phyloP scores from a whole-genome alignment of 2,329 filamentous ascomycete species.

The Penicillium sp. region DNA sequence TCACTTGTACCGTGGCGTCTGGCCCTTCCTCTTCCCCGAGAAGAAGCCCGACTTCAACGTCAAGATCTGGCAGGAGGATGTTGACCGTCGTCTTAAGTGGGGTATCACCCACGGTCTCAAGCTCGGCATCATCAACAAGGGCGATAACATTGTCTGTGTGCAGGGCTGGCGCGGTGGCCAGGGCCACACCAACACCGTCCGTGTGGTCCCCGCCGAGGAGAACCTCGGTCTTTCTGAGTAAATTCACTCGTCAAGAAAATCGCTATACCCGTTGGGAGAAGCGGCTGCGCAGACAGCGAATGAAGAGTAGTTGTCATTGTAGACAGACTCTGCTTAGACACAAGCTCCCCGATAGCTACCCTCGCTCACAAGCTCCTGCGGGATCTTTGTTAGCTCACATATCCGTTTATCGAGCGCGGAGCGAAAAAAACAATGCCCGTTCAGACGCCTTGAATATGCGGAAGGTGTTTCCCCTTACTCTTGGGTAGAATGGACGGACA shows the following conservation, averaged over 20 bases:
- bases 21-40: slow-evolving; percentile 94
- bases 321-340: slow-evolving; percentile 22
- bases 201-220: slow-evolving; percentile 55
- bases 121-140: slow-evolving; percentile 79
- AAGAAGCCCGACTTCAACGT: slow-evolving; percentile 91
- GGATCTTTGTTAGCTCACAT: slow-evolving; percentile 7
- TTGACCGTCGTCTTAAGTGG: slow-evolving; percentile 97
- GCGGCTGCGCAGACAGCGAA: slow-evolving; percentile 25
- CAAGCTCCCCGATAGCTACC: slow-evolving; percentile 17
- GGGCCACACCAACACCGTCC: slow-evolving; percentile 70
- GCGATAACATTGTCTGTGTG: slow-evolving; percentile 71
- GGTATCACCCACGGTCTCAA: slow-evolving; percentile 85
- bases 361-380: slow-evolving; percentile 17
- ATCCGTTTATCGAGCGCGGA: slow-evolving; percentile 6
- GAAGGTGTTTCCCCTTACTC: slow-evolving; percentile 4
- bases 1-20: slow-evolving; percentile 96
- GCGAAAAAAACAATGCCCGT: slow-evolving; percentile 12
- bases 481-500: slow-evolving; percentile 18
- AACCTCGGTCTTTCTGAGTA: slow-evolving; percentile 47
- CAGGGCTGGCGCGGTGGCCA: slow-evolving; percentile 71
- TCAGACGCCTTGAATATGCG: slow-evolving; percentile 1
- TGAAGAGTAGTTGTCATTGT: slow-evolving; percentile 24
- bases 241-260: slow-evolving; percentile 21
- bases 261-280: slow-evolving; percentile 16
- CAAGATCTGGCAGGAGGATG: slow-evolving; percentile 98